Evolutionary conservation across 257 asterid species (phyloP), one percentile per base, ranked within the genome.

Genomic region (Nicotiana knightiana): DNA sequence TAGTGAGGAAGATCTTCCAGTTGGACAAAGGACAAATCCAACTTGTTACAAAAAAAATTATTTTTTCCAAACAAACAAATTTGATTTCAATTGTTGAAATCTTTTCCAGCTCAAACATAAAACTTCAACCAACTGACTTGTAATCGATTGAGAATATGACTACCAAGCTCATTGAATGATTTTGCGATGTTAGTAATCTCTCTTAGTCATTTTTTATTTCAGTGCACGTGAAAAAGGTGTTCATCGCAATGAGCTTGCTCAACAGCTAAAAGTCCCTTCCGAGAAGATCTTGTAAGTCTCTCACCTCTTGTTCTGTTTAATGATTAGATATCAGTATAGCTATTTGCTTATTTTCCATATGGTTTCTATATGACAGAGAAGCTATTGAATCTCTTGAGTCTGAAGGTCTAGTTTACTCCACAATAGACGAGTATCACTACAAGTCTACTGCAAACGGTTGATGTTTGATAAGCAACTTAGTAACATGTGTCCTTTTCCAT

Each of bases 361-460:
- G 51, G 54, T 83, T 86, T 82, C 53, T 54, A 84, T 83, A 24
- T 76, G 57, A 78, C 97, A 95, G 98, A 79, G 90, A 86, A 84
- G 93, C 93, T 57, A 86, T 93, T 9, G 92, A 90, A 58, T 28
- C 81, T 10, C 90, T 95, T 83, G 97, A 89, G 77, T 17, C 86
- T 2, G 99, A 95, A 83, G 97, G 97, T 78, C 86, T 88, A 5
- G 81, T 89, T 83, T 93, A 92, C 84, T 85, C 97, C n/a, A 90
- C 98, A 9, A 81, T 92, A 13, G 97, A 95, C 48, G 98, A 95
- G 7, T 59, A 9, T 84, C 97, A 95, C 93, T 92, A 76, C 89
- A 95, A 89, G 89, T 85, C 94, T 88, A 88, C 92, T 55, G 86
- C 84, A 83, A 92, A 93, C 13, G 97, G 91, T 81, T 94, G 89